Conservation (phyloP, 305 asterid genomes). For the Solanum aculeatissimum region DNA sequence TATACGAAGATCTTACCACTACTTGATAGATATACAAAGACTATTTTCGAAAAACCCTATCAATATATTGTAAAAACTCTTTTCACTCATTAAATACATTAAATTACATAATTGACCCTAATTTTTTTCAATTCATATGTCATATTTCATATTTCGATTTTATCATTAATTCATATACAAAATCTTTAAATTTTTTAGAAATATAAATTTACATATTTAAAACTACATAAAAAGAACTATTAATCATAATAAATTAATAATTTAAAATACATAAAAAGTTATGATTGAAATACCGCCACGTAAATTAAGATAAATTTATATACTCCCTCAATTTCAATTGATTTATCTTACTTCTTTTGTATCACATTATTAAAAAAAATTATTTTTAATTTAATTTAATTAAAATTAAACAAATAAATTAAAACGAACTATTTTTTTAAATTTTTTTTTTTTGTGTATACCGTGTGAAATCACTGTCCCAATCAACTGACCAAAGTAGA, state of each 20-base stretch:
- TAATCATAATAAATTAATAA: background rate
- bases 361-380: too few species aligned
- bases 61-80: background rate
- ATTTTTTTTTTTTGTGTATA: too few species aligned
- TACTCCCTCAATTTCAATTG: background rate
- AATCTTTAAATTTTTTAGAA: background rate
- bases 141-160: background rate
- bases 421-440: too few species aligned
- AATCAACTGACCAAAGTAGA: background rate
- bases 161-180: background rate
- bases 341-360: background rate
- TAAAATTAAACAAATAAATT: too few species aligned
- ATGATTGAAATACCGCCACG: background rate
- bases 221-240: background rate
- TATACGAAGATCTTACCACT: too few species aligned
- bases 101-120: background rate
- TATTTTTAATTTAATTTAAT: too few species aligned
- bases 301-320: background rate
- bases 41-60: too few species aligned
- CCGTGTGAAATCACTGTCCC: background rate
- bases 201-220: background rate
- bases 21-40: too few species aligned
- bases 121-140: background rate
- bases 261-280: background rate
- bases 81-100: background rate